Percentiles rank a stretch among this genome's conserved stretches.
Conservation (phyloP, 1,284 basidiomycete genomes). For the Puccinia novopanici region DNA sequence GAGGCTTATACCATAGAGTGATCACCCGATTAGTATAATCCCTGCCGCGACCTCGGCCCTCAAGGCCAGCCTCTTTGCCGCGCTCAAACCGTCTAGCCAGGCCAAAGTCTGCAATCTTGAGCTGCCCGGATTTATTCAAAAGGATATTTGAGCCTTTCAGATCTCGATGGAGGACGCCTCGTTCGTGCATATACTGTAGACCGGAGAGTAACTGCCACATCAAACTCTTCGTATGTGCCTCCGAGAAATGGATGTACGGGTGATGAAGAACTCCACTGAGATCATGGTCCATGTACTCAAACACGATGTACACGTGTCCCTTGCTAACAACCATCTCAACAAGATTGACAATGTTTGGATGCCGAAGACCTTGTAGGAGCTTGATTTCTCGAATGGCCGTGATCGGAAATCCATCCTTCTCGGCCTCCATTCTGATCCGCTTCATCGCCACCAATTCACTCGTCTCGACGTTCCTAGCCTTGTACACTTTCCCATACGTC, state of each 20-base stretch:
- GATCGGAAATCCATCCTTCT: slow-evolving; percentile 96
- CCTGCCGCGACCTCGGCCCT: slow-evolving; percentile 68
- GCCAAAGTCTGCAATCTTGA: slow-evolving; percentile 97
- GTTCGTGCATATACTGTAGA: slow-evolving; percentile 88
- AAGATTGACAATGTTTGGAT: slow-evolving; percentile 83
- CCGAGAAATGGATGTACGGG: slow-evolving; percentile 76
- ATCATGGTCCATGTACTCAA: slow-evolving; percentile 99
- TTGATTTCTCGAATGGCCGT: slow-evolving; percentile 99
- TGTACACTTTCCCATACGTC: slow-evolving; percentile 99
- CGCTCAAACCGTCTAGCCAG: slow-evolving; percentile 82
- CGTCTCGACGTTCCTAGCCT: slow-evolving; percentile 79
- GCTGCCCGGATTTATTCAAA: slow-evolving; percentile 85
- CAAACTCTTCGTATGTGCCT: slow-evolving; percentile 89
- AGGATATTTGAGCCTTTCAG: slow-evolving; percentile 98
- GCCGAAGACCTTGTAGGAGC: slow-evolving; percentile 83
- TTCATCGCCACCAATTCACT: slow-evolving; percentile 85
- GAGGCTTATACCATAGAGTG: slow-evolving; percentile 97
- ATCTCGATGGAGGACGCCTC: slow-evolving; percentile 93
- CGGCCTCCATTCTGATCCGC: slow-evolving; percentile 95
- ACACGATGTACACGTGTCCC: slow-evolving; percentile 96
- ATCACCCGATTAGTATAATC: slow-evolving; percentile 99
- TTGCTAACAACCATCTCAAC: slow-evolving; percentile 98
- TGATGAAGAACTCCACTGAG: slow-evolving; percentile 92
- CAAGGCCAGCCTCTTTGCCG: slow-evolving; percentile 34
- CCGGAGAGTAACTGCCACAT: slow-evolving; percentile 92